phyloP scores from a whole-genome alignment of 2,329 filamentous ascomycete genomes.

The Myriosclerotinia scirpicola region DNA sequence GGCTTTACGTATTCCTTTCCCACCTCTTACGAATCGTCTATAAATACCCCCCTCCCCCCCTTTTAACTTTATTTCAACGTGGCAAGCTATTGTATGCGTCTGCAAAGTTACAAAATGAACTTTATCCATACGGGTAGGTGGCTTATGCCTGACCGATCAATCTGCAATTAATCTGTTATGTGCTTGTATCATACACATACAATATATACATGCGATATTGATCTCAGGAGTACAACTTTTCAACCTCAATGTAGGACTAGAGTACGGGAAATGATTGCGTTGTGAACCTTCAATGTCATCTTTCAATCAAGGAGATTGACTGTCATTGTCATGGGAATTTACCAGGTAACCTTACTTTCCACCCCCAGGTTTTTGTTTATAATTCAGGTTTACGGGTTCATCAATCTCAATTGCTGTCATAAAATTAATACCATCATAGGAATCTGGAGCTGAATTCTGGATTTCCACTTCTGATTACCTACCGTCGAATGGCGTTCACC shows the following conservation, averaged over 20 bases:
- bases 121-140: neutral
- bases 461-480: neutral
- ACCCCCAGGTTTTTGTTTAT: neutral
- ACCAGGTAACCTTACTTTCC: neutral
- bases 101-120: no score
- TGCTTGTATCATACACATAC: neutral
- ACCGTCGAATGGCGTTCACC: neutral
- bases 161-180: neutral
- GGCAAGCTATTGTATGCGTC: neutral
- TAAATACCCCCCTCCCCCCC: neutral
- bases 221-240: no score
- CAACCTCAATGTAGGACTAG: no score
- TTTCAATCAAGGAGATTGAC: neutral
- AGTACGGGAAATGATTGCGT: neutral
- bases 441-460: neutral
- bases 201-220: neutral
- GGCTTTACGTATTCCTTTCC: neutral
- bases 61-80: conserved; percentile 11
- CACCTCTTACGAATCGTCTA: neutral
- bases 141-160: neutral
- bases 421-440: neutral
- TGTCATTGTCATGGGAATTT: neutral
- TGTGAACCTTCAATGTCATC: neutral
- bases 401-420: neutral
- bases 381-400: no score